phyloP scores from a whole-genome alignment of 345 rosid species.

The Carallia pectinifolia region DNA sequence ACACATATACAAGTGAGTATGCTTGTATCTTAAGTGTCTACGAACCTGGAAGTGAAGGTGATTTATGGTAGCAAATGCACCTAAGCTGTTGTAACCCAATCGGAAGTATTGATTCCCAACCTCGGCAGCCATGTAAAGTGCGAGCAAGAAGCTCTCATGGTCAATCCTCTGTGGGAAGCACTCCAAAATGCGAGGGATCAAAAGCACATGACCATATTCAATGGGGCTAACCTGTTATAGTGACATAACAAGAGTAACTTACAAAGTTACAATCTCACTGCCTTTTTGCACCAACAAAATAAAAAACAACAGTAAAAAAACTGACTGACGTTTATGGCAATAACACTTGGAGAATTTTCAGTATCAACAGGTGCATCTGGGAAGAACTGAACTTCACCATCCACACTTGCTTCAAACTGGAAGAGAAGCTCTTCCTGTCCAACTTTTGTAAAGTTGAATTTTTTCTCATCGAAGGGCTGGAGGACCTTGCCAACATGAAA shows the following conservation, averaged over 20 bases:
- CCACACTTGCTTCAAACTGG: conserved; percentile 84
- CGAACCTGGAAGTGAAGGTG: conserved; percentile 98
- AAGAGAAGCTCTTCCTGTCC: conserved; percentile 96
- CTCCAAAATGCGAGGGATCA: conserved; percentile 80
- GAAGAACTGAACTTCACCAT: conserved; percentile 56
- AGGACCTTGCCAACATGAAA: conserved; percentile 90
- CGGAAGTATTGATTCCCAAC: conserved; percentile 82
- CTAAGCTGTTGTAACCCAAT: conserved; percentile 93
- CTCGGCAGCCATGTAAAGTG: conserved; percentile 78
- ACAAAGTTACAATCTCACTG: background rate
- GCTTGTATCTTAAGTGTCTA: no score
- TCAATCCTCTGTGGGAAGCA: conserved; percentile 97
- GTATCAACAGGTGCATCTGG: conserved; percentile 60
- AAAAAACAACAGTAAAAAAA: background rate
- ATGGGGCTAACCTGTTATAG: conserved; percentile 86
- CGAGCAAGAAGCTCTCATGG: conserved; percentile 76
- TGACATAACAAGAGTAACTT: background rate
- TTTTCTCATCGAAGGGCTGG: conserved; percentile 85
- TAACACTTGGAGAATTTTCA: conserved; percentile 77
- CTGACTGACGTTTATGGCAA: conserved; percentile 78
- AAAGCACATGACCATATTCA: conserved; percentile 91
- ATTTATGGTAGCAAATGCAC: conserved; percentile 96
- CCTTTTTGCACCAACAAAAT: background rate
- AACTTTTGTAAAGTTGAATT: conserved; percentile 92
- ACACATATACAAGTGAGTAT: no score